These are phyloP conservation scores for Arctium minus DNA, from an alignment of 129 eudicot genomes.

Conservation along the genomic window DNA sequence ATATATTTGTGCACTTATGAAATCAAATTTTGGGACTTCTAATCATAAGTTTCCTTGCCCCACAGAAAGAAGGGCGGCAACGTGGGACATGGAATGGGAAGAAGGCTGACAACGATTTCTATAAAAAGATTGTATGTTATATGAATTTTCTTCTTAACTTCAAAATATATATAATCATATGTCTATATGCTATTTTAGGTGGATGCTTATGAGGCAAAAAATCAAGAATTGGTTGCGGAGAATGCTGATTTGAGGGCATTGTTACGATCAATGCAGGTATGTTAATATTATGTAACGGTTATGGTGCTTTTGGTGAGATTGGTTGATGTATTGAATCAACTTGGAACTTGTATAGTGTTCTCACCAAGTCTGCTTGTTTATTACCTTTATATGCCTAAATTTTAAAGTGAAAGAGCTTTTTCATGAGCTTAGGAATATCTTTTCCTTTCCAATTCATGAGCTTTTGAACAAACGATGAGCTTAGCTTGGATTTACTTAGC, in stretches of 20 bases:
- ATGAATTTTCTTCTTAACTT: not conserved
- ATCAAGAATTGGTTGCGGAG: slow-evolving; percentile 89
- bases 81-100: slow-evolving; percentile 99
- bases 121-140: slow-evolving; percentile 82
- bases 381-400: not conserved
- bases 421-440: not conserved
- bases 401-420: not conserved
- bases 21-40: not conserved
- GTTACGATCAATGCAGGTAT: slow-evolving; percentile 93
- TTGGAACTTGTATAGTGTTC: not conserved
- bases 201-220: slow-evolving; percentile 92
- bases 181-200: slow-evolving; percentile 45
- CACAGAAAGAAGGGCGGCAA: slow-evolving; percentile 98
- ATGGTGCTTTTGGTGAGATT: slow-evolving; percentile 1
- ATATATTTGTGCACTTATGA: slow-evolving; percentile 9
- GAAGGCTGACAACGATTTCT: slow-evolving; percentile 93
- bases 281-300: not conserved
- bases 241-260: slow-evolving; percentile 93
- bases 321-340: not conserved
- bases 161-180: not conserved
- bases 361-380: not conserved
- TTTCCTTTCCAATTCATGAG: not conserved
- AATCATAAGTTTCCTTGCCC: slow-evolving; percentile 6
- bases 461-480: not conserved
- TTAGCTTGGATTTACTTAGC: not conserved